Evolutionary conservation across 176 grass and related monocot genomes (phyloP).

Genomic region (Elymus sibiricus): DNA sequence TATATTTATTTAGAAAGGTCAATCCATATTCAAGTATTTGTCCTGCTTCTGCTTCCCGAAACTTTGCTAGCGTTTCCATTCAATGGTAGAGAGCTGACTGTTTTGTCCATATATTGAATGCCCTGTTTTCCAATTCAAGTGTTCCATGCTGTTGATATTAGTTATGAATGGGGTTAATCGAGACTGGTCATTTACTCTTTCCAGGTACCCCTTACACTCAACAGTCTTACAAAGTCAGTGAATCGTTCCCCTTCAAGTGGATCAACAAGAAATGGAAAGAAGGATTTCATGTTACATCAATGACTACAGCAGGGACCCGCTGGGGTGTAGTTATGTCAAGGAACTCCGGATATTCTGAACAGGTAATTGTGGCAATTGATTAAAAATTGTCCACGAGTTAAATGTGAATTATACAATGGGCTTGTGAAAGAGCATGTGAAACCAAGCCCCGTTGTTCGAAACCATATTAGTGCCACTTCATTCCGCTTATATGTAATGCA

Average conservation of each 20-base stretch:
- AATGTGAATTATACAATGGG: constrained; percentile 7
- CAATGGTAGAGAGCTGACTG: background rate
- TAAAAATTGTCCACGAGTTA: background rate
- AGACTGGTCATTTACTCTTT: constrained; percentile 18
- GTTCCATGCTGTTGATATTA: background rate
- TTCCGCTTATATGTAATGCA: constrained; percentile 32
- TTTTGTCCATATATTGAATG: background rate
- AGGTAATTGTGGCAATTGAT: constrained; percentile 50
- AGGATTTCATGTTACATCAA: constrained; percentile 99
- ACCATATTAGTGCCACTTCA: constrained; percentile 14
- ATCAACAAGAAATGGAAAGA: constrained; percentile 99
- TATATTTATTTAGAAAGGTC: background rate
- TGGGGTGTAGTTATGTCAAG: constrained; percentile 99
- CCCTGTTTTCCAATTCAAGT: background rate
- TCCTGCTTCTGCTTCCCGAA: background rate
- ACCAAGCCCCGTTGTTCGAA: background rate
- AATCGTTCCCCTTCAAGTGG: constrained; percentile 98
- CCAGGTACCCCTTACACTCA: constrained; percentile 94
- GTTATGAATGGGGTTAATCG: background rate
- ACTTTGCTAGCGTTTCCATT: background rate
- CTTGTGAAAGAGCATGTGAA: background rate
- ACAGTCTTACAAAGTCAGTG: constrained; percentile 98
- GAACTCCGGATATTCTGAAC: constrained; percentile 90
- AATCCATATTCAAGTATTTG: constrained; percentile 1
- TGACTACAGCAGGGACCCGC: constrained; percentile 94